These are phyloP conservation scores for Hanseniaspora thailandica DNA, from an alignment of 805 yeast species.

Conservation along the genomic window DNA sequence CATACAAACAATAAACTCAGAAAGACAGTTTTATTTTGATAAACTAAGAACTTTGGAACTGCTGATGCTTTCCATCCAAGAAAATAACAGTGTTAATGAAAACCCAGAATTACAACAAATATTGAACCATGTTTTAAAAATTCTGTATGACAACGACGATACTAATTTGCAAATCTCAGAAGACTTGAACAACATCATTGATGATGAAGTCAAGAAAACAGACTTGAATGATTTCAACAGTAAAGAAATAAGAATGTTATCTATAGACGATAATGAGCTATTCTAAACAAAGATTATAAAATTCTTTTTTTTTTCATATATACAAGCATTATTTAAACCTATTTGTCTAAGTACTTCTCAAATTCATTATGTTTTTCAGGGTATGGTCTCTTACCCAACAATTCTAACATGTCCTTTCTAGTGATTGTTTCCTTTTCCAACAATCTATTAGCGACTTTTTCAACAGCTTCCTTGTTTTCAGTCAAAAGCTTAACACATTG, in stretches of 20 bases:
- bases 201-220: conserved; percentile 25
- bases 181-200: conserved; percentile 23
- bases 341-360: conserved; percentile 61
- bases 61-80: conserved; percentile 47
- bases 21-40: conserved; percentile 81
- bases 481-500: conserved; percentile 57
- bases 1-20: conserved; percentile 59
- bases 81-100: conserved; percentile 34
- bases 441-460: conserved; percentile 75
- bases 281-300: background rate
- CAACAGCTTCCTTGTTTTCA: conserved; percentile 66
- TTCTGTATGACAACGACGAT: conserved; percentile 69
- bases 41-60: conserved; percentile 83
- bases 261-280: conserved; percentile 8
- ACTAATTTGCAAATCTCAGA: conserved; percentile 15
- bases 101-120: conserved; percentile 32
- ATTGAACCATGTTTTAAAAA: conserved; percentile 55
- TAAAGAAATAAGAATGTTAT: background rate
- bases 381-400: conserved; percentile 86
- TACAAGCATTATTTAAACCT: background rate
- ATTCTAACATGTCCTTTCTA: conserved; percentile 81
- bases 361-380: conserved; percentile 84
- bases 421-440: conserved; percentile 80
- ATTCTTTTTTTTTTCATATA: background rate
- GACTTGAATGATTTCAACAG: background rate